Evolutionary conservation across 2,329 filamentous ascomycete species (phyloP), one percentile per base, ranked within the genome.

Genomic region (Emericellopsis atlantica): DNA sequence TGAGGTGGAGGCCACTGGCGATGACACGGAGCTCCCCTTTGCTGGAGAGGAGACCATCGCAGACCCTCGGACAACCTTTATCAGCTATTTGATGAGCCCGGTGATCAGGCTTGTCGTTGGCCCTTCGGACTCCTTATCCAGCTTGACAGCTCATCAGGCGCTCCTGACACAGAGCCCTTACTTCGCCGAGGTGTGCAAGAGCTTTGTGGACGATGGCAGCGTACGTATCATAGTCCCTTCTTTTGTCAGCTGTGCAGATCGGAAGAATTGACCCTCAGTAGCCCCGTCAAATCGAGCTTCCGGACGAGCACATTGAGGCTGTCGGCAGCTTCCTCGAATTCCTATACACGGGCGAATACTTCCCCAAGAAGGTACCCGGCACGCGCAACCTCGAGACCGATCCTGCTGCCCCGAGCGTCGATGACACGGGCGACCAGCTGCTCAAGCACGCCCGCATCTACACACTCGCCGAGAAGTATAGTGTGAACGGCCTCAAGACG

Each of bases 391-490:
- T 93, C 36, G 85, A 93, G 55, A 58, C 69, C 41, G 82, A 90
- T 55, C 73, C 81, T 0, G 62, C 71, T 7, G 58, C 77, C 11
- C 82, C 83, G 4, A 57, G 64, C 1, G 68, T 85, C 43, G 88
- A 95, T 62, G 72, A 85, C 56, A 76, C 75, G n/a, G 88, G 88
- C 49, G 73, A 81, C 12, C 84, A 90, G 55, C 79, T 95, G 15
- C 77, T 95, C 45, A 86, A 84, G 54, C 89, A 95, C 58, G 89
- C 89, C 18, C 82, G 84, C 47, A 76, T 95, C 48, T 95, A 95
- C 67, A 95, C 86, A 0, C 70, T 95, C 21, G 88, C 86, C 21
- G 82, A 88, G 52, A 87, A 83, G 61, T 79, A 92, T 45, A 74
- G 77, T 33, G 64, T 87, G 37, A 62, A 69, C 1, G 66, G 67